phyloP scores from a whole-genome alignment of 108 stramenopile genomes.

The Fistulifera solaris region DNA sequence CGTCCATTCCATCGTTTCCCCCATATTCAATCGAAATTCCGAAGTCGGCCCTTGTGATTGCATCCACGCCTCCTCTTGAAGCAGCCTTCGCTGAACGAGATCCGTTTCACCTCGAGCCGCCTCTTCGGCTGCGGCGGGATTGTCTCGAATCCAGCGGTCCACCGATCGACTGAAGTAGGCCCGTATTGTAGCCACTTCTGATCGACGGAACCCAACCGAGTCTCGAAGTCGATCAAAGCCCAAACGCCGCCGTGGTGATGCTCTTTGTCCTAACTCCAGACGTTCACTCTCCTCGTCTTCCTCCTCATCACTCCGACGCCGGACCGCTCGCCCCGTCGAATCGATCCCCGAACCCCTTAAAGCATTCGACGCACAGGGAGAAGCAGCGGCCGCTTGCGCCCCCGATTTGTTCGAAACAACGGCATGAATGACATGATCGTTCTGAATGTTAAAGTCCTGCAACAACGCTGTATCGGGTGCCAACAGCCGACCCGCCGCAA shows the following conservation, averaged over 20 bases:
- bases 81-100: slow-evolving; percentile 22
- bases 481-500: slow-evolving; percentile 62
- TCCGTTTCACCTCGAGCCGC: slow-evolving; percentile 10
- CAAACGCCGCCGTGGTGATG: slow-evolving; percentile 23
- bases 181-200: slow-evolving; percentile 63
- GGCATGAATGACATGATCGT: slow-evolving; percentile 63
- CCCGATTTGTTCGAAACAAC: slow-evolving; percentile 33
- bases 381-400: slow-evolving; percentile 3
- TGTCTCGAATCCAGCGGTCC: slow-evolving; percentile 43
- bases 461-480: slow-evolving; percentile 54
- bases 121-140: slow-evolving; percentile 3
- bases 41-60: slow-evolving; percentile 57
- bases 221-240: slow-evolving; percentile 78
- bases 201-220: slow-evolving; percentile 40
- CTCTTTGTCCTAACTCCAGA: slow-evolving; percentile 3
- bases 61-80: slow-evolving; percentile 85
- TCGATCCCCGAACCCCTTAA: slow-evolving; percentile 6
- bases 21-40: slow-evolving; percentile 77
- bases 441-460: slow-evolving; percentile 32
- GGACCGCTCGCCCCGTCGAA: not conserved
- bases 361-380: slow-evolving; percentile 5
- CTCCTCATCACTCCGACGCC: slow-evolving; percentile 12
- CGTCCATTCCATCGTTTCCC: slow-evolving; percentile 6
- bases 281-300: slow-evolving; percentile 24
- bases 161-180: slow-evolving; percentile 67